Base-by-base conservation (phyloP, 2,329 filamentous ascomycete genomes). In the Colletotrichum sp. region DNA sequence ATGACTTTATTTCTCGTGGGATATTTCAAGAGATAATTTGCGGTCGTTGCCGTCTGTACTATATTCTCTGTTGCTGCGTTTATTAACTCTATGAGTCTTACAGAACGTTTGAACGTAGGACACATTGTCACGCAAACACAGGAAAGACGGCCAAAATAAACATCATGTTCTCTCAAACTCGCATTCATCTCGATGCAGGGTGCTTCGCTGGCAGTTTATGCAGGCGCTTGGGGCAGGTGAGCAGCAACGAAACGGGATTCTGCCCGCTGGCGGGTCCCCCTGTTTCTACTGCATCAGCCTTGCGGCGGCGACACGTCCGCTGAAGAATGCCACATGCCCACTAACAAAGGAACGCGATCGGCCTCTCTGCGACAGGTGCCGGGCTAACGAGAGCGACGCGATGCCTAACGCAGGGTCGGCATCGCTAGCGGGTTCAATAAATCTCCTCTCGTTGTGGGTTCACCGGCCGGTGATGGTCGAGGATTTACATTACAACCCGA, bases 301-400 rank as follows among this genome's bases (percentile, higher is more conserved):
- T 60, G 55, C 34, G 67, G 9, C 70, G 34, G 64, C 34, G 36
- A 30, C 28, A 60, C 57, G 36, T 61, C 71, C 52, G 67, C 18
- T 28, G 32, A 34, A 63, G 71, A 52, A 32, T 68, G 52, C 26
- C 16, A 63, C n/a, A 63, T 32, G n/a, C 30, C 58, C 36, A 36
- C 57, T 32, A 57, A 32, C 32, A 10, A 32, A 34, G 28, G 18
- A 21, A 63, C 30, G 55, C 55, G 26, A 58, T 21, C 55, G 16
- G 26, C 16, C 21, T 34, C 24, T n/a, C 16, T 57, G 13, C 8
- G n/a, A 18, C 21, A 18, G 30, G 30, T n/a, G 28, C 48, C 30
- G 65, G 16, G 34, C 43, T 26, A 57, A 24, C 12, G 24, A 26
- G 28, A 18, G 9, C 48, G 13, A 52, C 43, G 43, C 43, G n/a